Percentiles rank a stretch among this genome's conserved stretches.
Evolutionary conservation across 768 basidiomycete genomes (phyloP).

Genomic region (Suillus bovinus): DNA sequence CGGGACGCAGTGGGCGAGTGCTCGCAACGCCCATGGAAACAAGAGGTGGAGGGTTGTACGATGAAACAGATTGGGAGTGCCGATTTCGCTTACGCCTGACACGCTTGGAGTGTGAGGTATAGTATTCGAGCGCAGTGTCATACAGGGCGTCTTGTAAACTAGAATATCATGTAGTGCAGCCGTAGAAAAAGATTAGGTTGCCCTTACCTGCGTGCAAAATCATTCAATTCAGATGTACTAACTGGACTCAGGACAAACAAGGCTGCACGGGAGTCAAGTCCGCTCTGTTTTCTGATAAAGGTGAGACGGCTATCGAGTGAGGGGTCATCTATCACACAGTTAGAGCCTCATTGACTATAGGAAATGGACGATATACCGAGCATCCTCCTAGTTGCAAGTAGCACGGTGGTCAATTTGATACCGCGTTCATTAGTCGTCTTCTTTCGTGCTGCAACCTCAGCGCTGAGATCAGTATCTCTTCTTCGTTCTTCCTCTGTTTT

Average conservation of each 20-base stretch:
- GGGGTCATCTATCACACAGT: constrained; percentile 66
- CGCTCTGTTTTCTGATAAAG: constrained; percentile 83
- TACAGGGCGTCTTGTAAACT: constrained; percentile 88
- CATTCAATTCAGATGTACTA: constrained; percentile 76
- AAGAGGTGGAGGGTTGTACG: constrained; percentile 48
- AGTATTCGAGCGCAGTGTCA: constrained; percentile 91
- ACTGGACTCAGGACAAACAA: constrained; percentile 96
- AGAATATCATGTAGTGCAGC: constrained; percentile 7
- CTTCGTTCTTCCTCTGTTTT: constrained; percentile 67
- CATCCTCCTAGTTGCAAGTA: constrained; percentile 86
- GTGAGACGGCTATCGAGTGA: constrained; percentile 81
- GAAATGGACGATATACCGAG: constrained; percentile 57
- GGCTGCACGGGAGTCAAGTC: constrained; percentile 88
- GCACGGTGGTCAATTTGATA: constrained; percentile 92
- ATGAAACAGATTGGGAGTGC: constrained; percentile 59
- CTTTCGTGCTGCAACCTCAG: constrained; percentile 79
- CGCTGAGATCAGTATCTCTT: constrained; percentile 74
- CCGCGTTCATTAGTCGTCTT: constrained; percentile 79
- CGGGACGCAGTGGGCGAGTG: constrained; percentile 66
- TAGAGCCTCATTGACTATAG: background rate
- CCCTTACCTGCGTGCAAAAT: constrained; percentile 80
- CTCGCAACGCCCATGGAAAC: constrained; percentile 40
- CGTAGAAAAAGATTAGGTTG: background rate
- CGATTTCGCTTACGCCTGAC: constrained; percentile 88
- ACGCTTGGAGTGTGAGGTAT: constrained; percentile 88